Evolutionary conservation across 257 asterid species (phyloP).

Genomic region (Lycium ferocissimum): DNA sequence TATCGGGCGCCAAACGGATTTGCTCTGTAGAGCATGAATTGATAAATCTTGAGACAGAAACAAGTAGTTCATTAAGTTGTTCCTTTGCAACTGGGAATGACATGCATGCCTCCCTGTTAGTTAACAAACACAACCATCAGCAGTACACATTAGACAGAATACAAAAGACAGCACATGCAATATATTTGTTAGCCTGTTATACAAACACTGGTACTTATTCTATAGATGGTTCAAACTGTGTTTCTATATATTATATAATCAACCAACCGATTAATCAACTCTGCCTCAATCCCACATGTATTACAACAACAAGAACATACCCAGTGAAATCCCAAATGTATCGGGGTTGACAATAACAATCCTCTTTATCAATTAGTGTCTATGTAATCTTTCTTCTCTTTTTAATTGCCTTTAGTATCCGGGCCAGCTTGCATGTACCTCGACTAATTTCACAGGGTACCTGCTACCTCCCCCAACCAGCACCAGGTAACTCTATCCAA

Average conservation of each 20-base stretch:
- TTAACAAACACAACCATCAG: slow-evolving; percentile 28
- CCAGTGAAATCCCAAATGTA: not conserved
- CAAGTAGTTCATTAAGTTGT: slow-evolving; percentile 58
- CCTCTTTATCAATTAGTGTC: not conserved
- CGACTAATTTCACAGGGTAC: no score
- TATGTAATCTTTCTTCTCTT: not conserved
- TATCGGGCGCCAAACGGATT: slow-evolving; percentile 82
- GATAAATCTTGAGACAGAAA: slow-evolving; percentile 68
- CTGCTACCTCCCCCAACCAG: no score
- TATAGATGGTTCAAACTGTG: not conserved
- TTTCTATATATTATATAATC: not conserved
- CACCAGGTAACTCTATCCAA: not conserved
- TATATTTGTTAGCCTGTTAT: not conserved
- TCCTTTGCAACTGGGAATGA: slow-evolving; percentile 62
- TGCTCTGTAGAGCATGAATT: slow-evolving; percentile 72
- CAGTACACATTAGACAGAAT: not conserved
- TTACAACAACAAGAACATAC: no score
- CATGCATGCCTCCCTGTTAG: slow-evolving; percentile 76
- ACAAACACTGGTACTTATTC: not conserved
- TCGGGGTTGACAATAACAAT: not conserved
- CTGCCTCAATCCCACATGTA: not conserved
- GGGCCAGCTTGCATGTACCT: no score
- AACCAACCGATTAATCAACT: not conserved
- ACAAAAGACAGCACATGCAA: not conserved
- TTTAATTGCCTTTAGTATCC: not conserved